Conservation (phyloP, 2,329 filamentous ascomycete species). For the Cercospora sp. region DNA sequence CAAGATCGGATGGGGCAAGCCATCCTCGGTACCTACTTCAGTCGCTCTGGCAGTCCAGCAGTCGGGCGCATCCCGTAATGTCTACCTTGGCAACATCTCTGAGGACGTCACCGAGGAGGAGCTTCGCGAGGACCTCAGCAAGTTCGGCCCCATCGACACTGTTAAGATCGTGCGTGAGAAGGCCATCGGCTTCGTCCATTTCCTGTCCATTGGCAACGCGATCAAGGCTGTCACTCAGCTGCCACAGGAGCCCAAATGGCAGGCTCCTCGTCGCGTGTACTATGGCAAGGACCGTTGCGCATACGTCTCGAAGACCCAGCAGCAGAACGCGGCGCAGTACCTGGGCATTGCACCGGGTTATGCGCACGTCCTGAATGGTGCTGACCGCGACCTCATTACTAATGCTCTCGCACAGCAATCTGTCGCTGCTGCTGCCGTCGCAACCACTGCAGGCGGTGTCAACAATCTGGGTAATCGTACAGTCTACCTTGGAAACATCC, state of each 20-base stretch:
- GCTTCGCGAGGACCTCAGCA: slow-evolving; percentile 88
- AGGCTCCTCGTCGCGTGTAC: slow-evolving; percentile 90
- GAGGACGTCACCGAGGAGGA: slow-evolving; percentile 92
- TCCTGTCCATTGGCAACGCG: slow-evolving; percentile 93
- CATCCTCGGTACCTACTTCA: slow-evolving; percentile 94
- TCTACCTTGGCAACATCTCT: slow-evolving; percentile 90
- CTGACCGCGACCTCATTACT: slow-evolving; percentile 94
- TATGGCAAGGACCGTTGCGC: slow-evolving; percentile 98
- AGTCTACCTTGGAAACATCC: slow-evolving; percentile 97
- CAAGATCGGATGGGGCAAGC: slow-evolving; percentile 99
- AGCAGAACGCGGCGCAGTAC: slow-evolving; percentile 98
- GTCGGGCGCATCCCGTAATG: slow-evolving; percentile 92
- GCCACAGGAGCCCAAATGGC: slow-evolving; percentile 95
- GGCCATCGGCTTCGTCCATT: slow-evolving; percentile 96
- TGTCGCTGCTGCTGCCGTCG: slow-evolving; percentile 92
- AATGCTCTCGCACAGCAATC: slow-evolving; percentile 96
- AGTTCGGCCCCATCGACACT: slow-evolving; percentile 95
- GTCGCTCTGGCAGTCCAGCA: slow-evolving; percentile 97
- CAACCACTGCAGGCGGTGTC: slow-evolving; percentile 92
- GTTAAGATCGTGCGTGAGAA: slow-evolving; percentile 98
- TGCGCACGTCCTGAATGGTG: slow-evolving; percentile 92
- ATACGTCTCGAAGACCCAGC: slow-evolving; percentile 98
- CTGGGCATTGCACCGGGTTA: slow-evolving; percentile 95
- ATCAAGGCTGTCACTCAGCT: slow-evolving; percentile 98
- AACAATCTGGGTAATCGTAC: slow-evolving; percentile 97